A percentile compares a stretch with the other conserved stretches of the same genome.
Conservation (phyloP, 305 asterid species). For the Solanum hybrid region DNA sequence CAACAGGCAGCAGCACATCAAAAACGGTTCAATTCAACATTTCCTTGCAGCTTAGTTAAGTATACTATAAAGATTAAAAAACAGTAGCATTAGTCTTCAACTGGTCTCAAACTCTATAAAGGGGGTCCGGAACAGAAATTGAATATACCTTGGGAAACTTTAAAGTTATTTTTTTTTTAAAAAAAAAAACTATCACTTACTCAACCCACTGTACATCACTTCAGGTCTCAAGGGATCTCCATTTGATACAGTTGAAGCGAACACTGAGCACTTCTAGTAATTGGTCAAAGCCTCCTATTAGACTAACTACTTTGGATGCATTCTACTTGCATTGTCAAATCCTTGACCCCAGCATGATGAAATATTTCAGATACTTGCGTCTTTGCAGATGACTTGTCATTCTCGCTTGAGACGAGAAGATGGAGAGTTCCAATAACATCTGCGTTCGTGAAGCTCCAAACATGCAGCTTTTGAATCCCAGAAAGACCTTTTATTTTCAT, state of each 20-base stretch:
- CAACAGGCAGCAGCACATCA: neutral
- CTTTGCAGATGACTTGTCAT: conserved; percentile 42
- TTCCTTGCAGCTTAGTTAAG: neutral
- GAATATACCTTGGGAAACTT: neutral
- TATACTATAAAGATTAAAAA: neutral
- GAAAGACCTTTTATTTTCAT: conserved; percentile 57
- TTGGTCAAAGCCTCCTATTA: neutral
- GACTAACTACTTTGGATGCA: conserved; percentile 26
- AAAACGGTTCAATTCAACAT: neutral
- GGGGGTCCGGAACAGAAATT: neutral
- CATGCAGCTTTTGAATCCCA: conserved; percentile 62
- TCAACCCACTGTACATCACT: neutral
- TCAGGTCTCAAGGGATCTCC: neutral
- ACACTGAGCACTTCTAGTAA: neutral
- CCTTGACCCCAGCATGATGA: conserved; percentile 61
- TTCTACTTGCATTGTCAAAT: conserved; percentile 69
- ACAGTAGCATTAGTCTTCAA: neutral
- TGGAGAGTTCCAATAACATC: conserved; percentile 78
- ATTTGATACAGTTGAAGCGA: neutral
- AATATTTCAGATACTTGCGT: conserved; percentile 39
- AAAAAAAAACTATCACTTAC: neutral
- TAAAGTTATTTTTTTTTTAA: neutral
- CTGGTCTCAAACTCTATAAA: neutral
- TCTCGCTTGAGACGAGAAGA: conserved; percentile 56
- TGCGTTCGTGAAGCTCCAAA: conserved; percentile 77